phyloP scores from a whole-genome alignment of 2,329 filamentous ascomycete genomes.

The Epichloe scottii region DNA sequence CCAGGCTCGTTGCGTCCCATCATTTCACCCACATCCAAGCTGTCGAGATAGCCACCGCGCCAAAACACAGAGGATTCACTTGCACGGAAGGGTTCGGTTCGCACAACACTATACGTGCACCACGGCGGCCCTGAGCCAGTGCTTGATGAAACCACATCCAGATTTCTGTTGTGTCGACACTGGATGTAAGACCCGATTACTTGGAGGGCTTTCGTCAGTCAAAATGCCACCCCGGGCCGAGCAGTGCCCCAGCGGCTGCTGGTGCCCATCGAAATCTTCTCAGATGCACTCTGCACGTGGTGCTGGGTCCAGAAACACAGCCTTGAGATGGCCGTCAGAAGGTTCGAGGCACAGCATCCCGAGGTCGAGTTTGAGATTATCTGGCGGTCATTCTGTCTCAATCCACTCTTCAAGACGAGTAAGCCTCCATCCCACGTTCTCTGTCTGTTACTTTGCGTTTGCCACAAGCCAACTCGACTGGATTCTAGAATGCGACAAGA shows the following conservation, averaged over 20 bases:
- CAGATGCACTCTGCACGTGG: constrained; percentile 39
- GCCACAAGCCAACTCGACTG: no score
- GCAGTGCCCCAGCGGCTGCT: not conserved
- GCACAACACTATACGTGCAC: no score
- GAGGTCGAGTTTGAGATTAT: constrained; percentile 32
- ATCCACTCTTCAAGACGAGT: constrained; percentile 19
- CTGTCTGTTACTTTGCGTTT: no score
- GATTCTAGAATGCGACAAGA: constrained; percentile 21
- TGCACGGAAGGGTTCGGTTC: no score
- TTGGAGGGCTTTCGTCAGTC: not conserved
- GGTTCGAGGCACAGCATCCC: constrained; percentile 27
- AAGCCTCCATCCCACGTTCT: constrained; percentile 3
- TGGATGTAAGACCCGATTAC: not conserved
- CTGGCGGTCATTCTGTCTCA: constrained; percentile 36
- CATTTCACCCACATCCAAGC: no score
- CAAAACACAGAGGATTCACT: no score
- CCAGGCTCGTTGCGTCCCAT: no score
- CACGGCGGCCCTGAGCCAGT: not conserved
- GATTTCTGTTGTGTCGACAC: not conserved
- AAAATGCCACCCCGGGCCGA: not conserved
- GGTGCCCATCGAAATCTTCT: constrained; percentile 30
- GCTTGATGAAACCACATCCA: not conserved
- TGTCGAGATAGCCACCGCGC: no score
- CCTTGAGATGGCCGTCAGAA: constrained; percentile 31
- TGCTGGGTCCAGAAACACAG: constrained; percentile 37